Evolutionary conservation across 192 early-diverging fungal genomes (phyloP).

Genomic region (Mortierella hygrophila): DNA sequence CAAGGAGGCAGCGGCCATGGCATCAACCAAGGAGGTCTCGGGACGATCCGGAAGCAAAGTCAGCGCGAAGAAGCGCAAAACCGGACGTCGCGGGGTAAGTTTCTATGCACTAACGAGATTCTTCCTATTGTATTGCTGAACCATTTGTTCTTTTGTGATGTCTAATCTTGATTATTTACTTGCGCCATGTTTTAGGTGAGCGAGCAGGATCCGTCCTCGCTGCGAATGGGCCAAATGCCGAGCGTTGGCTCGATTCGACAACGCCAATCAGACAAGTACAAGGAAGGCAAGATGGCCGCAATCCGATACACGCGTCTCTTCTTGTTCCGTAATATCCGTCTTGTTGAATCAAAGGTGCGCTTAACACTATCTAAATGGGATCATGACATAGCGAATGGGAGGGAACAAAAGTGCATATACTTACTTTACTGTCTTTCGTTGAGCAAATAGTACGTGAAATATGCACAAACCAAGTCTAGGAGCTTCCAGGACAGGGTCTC

Average conservation of each 20-base stretch:
- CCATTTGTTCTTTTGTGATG: background rate
- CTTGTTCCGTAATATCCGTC: conserved; percentile 44
- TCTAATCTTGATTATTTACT: background rate
- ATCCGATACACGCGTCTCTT: conserved; percentile 45
- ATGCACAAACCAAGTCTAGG: conserved; percentile 50
- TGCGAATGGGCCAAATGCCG: conserved; percentile 34
- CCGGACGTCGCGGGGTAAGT: conserved; percentile 28
- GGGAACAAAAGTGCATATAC: no score
- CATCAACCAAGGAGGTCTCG: background rate
- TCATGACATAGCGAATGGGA: no score
- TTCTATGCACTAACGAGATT: background rate
- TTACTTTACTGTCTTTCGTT: no score
- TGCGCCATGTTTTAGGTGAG: conserved; percentile 10
- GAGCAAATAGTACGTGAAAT: conserved; percentile 37
- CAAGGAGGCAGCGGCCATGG: conserved; percentile 8
- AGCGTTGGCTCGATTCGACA: conserved; percentile 40
- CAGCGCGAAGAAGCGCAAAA: conserved; percentile 31
- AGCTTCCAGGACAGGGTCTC: conserved; percentile 42
- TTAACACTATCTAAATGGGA: background rate
- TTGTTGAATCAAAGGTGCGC: conserved; percentile 44
- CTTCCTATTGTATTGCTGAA: background rate
- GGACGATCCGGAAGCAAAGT: conserved; percentile 29
- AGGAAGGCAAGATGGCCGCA: conserved; percentile 38
- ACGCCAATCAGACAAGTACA: conserved; percentile 51
- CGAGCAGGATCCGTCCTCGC: conserved; percentile 18